Evolutionary conservation across 1,139 yeast species (phyloP), one percentile per base, ranked within the genome.

Genomic region (Zygosaccharomyces pseudobailii): DNA sequence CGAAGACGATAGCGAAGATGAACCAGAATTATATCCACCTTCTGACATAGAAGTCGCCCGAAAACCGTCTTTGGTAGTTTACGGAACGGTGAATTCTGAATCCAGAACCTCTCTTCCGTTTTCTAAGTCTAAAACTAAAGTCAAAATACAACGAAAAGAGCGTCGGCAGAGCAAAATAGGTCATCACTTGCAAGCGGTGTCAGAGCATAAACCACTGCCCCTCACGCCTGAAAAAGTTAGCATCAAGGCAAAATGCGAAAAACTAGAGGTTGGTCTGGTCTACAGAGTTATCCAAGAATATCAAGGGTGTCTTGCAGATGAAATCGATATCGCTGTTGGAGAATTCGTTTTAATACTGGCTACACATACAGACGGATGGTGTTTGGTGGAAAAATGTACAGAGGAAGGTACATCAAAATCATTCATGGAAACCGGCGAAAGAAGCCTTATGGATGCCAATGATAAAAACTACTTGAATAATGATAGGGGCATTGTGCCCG

Each of bases 291-390:
- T 47, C 0, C 47, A 55, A 22, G 48, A 51, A 2, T 71, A 70
- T 45, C 39, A 41, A 1, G 67, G 70, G 35, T 57, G 52, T 22
- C 53, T 71, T 23, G 54, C 68, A 6, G 75, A 71, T 57, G 75
- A 71, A 46, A 56, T 71, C 13, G 46, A 50, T 6, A 53, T 71
- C 5, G 6, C 31, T 0, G 38, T 46, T 3, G 72, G 71, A 2
- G 74, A 71, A 32, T 53, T 42, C 37, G 65, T 67, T 5, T 57
- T 57, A 43, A 55, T 71, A 1, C 47, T 70, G n/a, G 70, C 72
- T 1, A 59, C 62, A 17, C 73, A 70, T 54, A 65, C 71, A 2
- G 75, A 71, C 52, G 74, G 74, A 3, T 71, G 75, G 75, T 71
- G 74, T 49, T 51, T 70, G 21, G 71, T 65, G 3, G 73, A 70